phyloP scores from a whole-genome alignment of 805 yeast species.

The Ogataea allantospora region DNA sequence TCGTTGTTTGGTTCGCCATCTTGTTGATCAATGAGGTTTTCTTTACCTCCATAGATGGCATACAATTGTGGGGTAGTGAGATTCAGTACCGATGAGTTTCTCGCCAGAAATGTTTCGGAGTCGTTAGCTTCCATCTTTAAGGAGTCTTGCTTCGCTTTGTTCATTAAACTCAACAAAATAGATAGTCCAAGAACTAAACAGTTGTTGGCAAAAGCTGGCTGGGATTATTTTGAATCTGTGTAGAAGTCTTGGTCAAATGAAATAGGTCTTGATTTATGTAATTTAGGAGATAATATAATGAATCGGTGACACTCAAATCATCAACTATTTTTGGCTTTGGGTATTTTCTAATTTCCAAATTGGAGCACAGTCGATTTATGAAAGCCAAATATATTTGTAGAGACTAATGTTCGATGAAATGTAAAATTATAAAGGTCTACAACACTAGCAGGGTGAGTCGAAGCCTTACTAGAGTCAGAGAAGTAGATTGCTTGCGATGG shows the following conservation, averaged over 20 bases:
- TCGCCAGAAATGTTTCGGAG: constrained; percentile 6
- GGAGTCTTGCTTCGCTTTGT: background rate
- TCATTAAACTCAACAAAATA: background rate
- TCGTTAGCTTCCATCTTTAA: constrained; percentile 1
- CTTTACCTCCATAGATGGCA: constrained; percentile 27
- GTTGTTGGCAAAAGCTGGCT: too few species aligned
- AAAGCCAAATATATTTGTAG: too few species aligned
- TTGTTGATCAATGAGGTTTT: constrained; percentile 20
- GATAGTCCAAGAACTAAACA: too few species aligned
- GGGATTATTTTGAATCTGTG: too few species aligned
- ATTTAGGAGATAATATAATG: background rate
- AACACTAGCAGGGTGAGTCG: too few species aligned
- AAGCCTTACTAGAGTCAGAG: too few species aligned
- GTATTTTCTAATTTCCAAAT: constrained; percentile 2
- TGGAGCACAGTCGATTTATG: background rate
- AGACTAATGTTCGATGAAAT: too few species aligned
- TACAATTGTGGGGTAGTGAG: constrained; percentile 31
- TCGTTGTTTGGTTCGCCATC: constrained; percentile 19
- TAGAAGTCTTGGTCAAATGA: too few species aligned
- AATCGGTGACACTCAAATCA: background rate
- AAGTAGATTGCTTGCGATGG: too few species aligned
- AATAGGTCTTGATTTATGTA: too few species aligned
- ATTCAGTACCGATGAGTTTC: constrained; percentile 21
- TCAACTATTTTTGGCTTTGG: background rate
- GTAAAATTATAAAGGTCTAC: too few species aligned